Base-by-base conservation (phyloP, 192 early-diverging fungal species). In the Backusella morwellensis region DNA sequence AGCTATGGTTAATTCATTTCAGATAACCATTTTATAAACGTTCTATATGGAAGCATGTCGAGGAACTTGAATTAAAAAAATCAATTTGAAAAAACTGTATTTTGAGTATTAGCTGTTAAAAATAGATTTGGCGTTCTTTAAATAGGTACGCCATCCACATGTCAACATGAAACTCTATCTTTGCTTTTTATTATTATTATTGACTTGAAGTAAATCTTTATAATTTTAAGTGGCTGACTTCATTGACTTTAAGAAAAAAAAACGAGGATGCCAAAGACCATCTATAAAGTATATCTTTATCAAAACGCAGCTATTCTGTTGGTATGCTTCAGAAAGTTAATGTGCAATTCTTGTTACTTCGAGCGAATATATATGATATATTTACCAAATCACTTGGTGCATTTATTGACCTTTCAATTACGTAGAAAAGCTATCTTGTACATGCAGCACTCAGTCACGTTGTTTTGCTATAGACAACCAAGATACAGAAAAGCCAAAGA, bases 371-470 rank as follows among this genome's bases (percentile, higher is more conserved):
- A 44, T 44, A 7, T 1, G 6, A 50, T 50, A n/a, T 6, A 1
- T 50, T n/a, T n/a, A 50, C 21, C 17, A 19, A 19, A 6, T 50
- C 1, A 44, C 3, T 14, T 44, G 14, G 9, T 44, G 14, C 42
- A 3, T 44, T 14, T 44, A 3, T 14, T 44, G 4, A 44, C 89
- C 89, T 38, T 83, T 83, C 40, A 91, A 91, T 76, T 90, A 91
- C 74, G 89, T 89, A 1, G 83, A 87, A 59, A 59, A 59, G 1
- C 23, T 14, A 26, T 3, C 21, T 29, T 26, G 9, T 4, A 26
- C 21, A 26, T 12, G 2, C 56, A 59, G 3, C 3, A 11, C 9
- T 19, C 11, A 26, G 12, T 0, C 11, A 2, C 56, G 3, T 21
- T 8, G 23, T 12, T 59, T 12, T 59, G 3, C 11, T 29, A 26